A percentile compares a stretch with the other conserved stretches of the same genome.
Evolutionary conservation across 345 rosid species (phyloP).

Genomic region (Mangifera indica): DNA sequence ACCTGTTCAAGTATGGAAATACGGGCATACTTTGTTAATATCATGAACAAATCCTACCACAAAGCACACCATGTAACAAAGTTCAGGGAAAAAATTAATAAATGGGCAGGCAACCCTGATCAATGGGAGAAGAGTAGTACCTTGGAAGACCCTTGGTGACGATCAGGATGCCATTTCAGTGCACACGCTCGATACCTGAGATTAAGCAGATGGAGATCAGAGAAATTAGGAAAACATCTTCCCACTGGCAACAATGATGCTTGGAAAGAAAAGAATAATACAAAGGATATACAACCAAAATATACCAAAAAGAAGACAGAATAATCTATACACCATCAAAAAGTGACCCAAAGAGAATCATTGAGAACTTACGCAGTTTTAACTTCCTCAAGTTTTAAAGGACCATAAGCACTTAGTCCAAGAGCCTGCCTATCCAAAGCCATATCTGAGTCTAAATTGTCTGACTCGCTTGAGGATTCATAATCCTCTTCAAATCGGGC

Average conservation of each 20-base stretch:
- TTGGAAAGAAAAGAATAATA: neutral
- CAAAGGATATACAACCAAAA: neutral
- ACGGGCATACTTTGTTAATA: neutral
- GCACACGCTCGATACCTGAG: slow-evolving; percentile 81
- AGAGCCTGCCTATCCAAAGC: slow-evolving; percentile 74
- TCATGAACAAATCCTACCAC: neutral
- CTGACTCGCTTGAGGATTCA: slow-evolving; percentile 53
- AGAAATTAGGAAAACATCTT: neutral
- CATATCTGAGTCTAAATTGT: slow-evolving; percentile 41
- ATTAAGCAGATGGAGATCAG: slow-evolving; percentile 4
- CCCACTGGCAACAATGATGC: neutral
- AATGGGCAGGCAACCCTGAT: neutral
- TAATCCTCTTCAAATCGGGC: slow-evolving; percentile 51
- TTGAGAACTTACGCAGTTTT: slow-evolving; percentile 68
- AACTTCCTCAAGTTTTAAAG: slow-evolving; percentile 72
- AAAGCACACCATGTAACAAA: neutral
- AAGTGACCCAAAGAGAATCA: neutral
- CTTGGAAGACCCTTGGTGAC: slow-evolving; percentile 79
- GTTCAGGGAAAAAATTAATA: neutral
- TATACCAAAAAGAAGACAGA: neutral
- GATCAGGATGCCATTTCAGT: slow-evolving; percentile 95
- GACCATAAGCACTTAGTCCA: slow-evolving; percentile 71
- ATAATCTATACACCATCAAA: neutral
- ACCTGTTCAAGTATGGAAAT: slow-evolving; percentile 50
- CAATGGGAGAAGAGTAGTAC: too few relatives aligned